These are phyloP conservation scores for Gossypium anomalum DNA, from an alignment of 345 rosid species.

Conservation along the genomic window DNA sequence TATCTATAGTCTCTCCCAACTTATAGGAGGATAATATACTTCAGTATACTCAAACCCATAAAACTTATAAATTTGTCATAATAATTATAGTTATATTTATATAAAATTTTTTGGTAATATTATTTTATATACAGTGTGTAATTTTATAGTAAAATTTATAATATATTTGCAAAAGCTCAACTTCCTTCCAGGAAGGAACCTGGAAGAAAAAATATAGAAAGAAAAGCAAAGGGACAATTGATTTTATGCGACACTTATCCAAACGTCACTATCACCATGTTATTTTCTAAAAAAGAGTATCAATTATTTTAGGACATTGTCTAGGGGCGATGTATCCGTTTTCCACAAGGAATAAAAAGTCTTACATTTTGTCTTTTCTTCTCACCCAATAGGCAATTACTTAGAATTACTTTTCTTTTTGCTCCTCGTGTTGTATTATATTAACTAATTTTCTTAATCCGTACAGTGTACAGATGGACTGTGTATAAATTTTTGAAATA, in stretches of 20 bases:
- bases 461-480: no score
- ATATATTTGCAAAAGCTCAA: background rate
- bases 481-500: no score
- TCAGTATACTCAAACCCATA: accelerated
- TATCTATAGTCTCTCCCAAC: accelerated
- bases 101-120: background rate
- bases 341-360: background rate
- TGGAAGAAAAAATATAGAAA: no score
- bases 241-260: slow-evolving; percentile 8
- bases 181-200: background rate
- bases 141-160: background rate
- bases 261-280: background rate
- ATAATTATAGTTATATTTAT: no score
- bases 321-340: background rate
- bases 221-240: no score
- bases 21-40: accelerated
- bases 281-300: no score
- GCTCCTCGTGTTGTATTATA: no score
- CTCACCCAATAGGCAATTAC: background rate
- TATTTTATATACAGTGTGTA: background rate
- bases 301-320: background rate
- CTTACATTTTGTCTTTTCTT: background rate
- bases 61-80: no score
- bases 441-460: no score
- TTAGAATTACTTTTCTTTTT: background rate